phyloP scores from a whole-genome alignment of 768 basidiomycete genomes.

The Calocybe indica region DNA sequence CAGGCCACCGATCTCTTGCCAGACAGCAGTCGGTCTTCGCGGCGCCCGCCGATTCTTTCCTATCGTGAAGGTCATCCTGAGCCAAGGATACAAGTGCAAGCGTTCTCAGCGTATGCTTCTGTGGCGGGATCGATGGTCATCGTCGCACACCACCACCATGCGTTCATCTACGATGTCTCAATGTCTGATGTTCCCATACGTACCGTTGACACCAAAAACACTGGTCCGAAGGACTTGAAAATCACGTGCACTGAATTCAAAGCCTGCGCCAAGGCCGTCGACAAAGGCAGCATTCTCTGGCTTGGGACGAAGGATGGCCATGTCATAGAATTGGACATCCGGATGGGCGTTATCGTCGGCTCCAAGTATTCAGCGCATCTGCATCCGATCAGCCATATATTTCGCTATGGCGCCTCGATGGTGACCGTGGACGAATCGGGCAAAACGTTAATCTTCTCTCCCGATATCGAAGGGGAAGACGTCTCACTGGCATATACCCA shows the following conservation, averaged over 20 bases:
- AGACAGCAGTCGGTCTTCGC: conserved; percentile 63
- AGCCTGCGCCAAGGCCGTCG: conserved; percentile 34
- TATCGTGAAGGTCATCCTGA: conserved; percentile 35
- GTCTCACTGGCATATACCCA: conserved; percentile 40
- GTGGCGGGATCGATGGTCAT: conserved; percentile 54
- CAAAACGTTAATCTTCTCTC: conserved; percentile 71
- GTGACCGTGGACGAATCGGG: conserved; percentile 82
- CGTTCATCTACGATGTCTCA: conserved; percentile 60
- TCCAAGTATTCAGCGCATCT: conserved; percentile 59
- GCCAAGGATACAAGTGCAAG: conserved; percentile 51
- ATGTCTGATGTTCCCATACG: conserved; percentile 38
- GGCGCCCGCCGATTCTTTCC: conserved; percentile 38
- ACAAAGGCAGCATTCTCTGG: conserved; percentile 70
- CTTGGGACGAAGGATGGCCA: conserved; percentile 89
- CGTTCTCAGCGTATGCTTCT: conserved; percentile 48
- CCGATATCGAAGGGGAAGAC: conserved; percentile 35
- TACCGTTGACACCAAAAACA: conserved; percentile 55
- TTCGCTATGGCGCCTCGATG: conserved; percentile 67
- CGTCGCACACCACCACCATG: conserved; percentile 49
- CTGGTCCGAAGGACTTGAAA: conserved; percentile 60
- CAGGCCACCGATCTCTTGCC: conserved; percentile 50
- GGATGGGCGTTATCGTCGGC: conserved; percentile 49
- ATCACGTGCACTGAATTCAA: conserved; percentile 79
- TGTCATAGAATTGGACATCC: conserved; percentile 75
- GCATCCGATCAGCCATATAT: conserved; percentile 63